Evolutionary conservation across 169 alveolate species (phyloP), one percentile per base, ranked within the genome.

Genomic region (Plasmodium sp.): DNA sequence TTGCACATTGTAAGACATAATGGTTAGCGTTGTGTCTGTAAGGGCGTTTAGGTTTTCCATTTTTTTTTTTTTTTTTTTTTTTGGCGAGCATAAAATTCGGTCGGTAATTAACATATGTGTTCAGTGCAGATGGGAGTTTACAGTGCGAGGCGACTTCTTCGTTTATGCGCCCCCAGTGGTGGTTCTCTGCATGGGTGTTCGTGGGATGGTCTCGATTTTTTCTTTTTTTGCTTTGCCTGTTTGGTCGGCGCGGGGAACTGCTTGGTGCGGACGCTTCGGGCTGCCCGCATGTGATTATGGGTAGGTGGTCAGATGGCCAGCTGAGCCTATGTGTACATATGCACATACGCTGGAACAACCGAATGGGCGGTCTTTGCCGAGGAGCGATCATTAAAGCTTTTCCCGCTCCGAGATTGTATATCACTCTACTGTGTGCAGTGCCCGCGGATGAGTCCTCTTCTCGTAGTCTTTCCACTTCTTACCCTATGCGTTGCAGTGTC

Each of bases 1-100:
- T 93, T 96, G 97, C 5, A 96, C 92, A 67, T 96, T 96, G 92
- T 96, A 96, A 33, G 95, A 83, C 97, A 96, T 94, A 67, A 92
- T 92, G 4, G 93, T 92, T 14, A 92, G 16, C 22, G n/a, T 56
- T 27, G 45, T 75, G 10, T 88, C 62, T 14, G 56, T 10, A 41
- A 6, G 22, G 48, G 33, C 6, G 10, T 34, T 16, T 45, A 73
- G 7, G 22, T n/a, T 27, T 18, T 31, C 18, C 84, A 45, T 73
- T 36, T 85, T 73, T 36, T 58, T 83, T 51, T 81, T 51, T 81
- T 48, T 81, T 81, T 81, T 81, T n/a, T 39, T 80, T 45, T 39
- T 43, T 80, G 22, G 5, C n/a, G 6, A 56, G 12, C 1, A 5
- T 6, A 56, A n/a, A 56, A 56, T 56, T 56, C 1, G 5, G 14